Base-by-base conservation (phyloP, 2,329 filamentous ascomycete genomes). In the Exophiala viscosa region DNA sequence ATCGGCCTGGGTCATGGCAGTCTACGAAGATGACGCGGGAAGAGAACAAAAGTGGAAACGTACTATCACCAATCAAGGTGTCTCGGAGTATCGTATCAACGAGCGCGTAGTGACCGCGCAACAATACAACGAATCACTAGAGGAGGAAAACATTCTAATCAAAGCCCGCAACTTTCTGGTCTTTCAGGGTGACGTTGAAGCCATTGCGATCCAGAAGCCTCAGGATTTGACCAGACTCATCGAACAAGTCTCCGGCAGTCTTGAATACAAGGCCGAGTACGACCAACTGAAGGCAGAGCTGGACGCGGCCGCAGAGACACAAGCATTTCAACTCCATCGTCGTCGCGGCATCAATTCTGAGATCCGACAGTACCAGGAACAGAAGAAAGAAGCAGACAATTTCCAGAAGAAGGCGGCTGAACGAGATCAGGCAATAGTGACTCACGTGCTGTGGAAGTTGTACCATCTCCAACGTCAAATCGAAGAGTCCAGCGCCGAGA, bases 1-100 rank as follows among this genome's bases (percentile, higher is more conserved):
- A 69, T 93, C 86, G 2, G 95, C 93, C 2, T 99, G 92, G 92
- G 95, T 99, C 11, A 97, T 96, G 90, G 93, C 93, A 28, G 92
- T 99, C 13, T 99, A 97, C 70, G 91, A 96, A 68, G 93, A 99
- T 66, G 93, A 99, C 68, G 90, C 90, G 2, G 92, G 90, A 42
- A 89, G 96, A 65, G 90, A 95, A 70, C 91, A 96, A 67, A 85
- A 86, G 62, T 99, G 93, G 93, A 96, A 96, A 74, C 88, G 93
- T 57, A 86, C 85, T 61, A 99, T 99, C 69, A 97, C 91, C 3
- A 89, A 81, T 62, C 80, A 85, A 57, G 93, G 93, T 42, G 84
- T 85, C 23, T 96, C 91, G 76, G 92, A 97, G 71, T 99, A 97
- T 70, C 86, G 92, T 56, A 96, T 99, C 77, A 97, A 99, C 73